Base-by-base conservation (phyloP, 371 early-diverging fungal species). In the Mucor indicus region DNA sequence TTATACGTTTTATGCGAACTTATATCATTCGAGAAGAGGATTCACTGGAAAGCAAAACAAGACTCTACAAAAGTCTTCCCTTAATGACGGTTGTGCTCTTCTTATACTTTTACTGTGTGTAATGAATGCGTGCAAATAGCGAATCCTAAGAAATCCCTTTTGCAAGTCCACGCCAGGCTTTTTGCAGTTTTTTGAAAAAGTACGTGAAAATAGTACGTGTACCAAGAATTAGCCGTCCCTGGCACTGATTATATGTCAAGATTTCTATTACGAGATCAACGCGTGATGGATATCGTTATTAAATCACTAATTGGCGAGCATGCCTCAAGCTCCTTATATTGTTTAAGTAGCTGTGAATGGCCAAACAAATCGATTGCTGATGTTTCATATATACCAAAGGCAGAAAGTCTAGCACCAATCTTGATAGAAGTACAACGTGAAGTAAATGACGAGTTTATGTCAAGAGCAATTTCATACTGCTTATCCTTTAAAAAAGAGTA, bases 401-500 rank as follows among this genome's bases (percentile, higher is more conserved):
- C 38, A 19, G 2, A 17, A 51, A 16, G 30, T 38, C 39, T 52
- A 13, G 19, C 44, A 31, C 52, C 44, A 44, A 17, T 52, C 17
- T 30, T 44, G 15, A 19, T 52, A 8, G 52, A 52, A 13, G 27
- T 52, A 22, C 52, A 44, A 52, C 11, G 24, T 43, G 37, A 44
- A 25, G 39, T 52, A 24, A 38, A 52, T 12, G 44, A 52, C 21
- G 39, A 44, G 31, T 52, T 44, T 32, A 44, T 38, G 1, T 13
- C 17, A 19, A 2, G 38, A 44, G 31, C 24, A 38, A 52, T 52
- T 38, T 38, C 25, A 32, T 52, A 52, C 31, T 44, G 30, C 44
- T 10, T 52, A 2, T 38, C 38, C 16, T 15, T 53, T 44, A 46
- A 46, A 46, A 21, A 53, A 53, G 53, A 53, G 46, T 45, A 53